A percentile compares a stretch with the other conserved stretches of the same genome.
phyloP scores from a whole-genome alignment of 768 basidiomycete species.

The Boletus insuetus region DNA sequence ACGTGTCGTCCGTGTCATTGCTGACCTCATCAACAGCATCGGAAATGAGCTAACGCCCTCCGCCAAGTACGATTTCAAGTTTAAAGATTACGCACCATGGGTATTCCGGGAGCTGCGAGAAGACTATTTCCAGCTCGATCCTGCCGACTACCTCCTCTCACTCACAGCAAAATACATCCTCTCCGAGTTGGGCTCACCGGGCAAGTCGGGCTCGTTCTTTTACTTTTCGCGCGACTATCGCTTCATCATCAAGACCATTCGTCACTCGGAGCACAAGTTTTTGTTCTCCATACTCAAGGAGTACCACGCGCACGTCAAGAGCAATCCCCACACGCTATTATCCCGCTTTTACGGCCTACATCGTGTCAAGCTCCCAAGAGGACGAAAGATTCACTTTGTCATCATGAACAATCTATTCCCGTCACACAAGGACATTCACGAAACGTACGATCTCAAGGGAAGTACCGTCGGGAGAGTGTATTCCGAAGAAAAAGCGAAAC shows the following conservation, averaged over 20 bases:
- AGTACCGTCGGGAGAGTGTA: constrained; percentile 88
- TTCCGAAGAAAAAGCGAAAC: constrained; percentile 71
- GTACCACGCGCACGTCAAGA: constrained; percentile 83
- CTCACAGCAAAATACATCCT: constrained; percentile 97
- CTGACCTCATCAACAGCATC: constrained; percentile 48
- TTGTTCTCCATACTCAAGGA: constrained; percentile 77
- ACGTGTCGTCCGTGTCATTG: not conserved
- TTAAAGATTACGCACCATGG: constrained; percentile 99
- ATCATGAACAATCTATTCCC: constrained; percentile 99
- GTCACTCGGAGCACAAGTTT: constrained; percentile 92
- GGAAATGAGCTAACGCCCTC: constrained; percentile 98
- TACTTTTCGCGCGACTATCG: constrained; percentile 99
- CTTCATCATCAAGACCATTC: constrained; percentile 99
- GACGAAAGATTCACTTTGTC: constrained; percentile 96
- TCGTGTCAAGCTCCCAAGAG: constrained; percentile 92
- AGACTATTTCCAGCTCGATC: constrained; percentile 92
- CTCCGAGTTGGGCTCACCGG: constrained; percentile 95
- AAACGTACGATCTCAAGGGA: constrained; percentile 96
- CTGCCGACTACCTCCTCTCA: constrained; percentile 95
- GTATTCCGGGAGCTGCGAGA: constrained; percentile 95
- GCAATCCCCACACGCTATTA: constrained; percentile 90
- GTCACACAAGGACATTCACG: constrained; percentile 94
- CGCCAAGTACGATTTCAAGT: constrained; percentile 98
- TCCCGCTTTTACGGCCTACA: constrained; percentile 97
- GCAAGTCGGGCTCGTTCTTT: constrained; percentile 98